Evolutionary conservation across 176 grass and related monocot species (phyloP).

Genomic region (Paspalum vaginatum): DNA sequence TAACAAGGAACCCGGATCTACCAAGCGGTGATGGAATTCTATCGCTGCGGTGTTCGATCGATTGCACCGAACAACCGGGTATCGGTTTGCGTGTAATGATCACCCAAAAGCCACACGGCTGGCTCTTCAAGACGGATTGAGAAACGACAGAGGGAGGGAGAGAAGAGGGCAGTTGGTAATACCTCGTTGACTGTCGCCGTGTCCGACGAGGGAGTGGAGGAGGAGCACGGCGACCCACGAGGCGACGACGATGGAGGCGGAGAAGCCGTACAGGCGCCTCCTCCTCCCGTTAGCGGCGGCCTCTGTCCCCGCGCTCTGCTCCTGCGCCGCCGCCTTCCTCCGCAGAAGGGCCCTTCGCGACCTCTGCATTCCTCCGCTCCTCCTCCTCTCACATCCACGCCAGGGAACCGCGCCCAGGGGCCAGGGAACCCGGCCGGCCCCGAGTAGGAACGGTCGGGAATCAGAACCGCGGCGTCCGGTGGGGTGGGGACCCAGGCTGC

Average conservation of each 20-base stretch:
- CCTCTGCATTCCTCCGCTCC: conserved; percentile 73
- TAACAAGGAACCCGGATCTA: conserved; percentile 43
- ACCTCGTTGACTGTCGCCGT: conserved; percentile 79
- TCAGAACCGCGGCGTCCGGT: conserved; percentile 32
- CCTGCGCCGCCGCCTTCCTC: conserved; percentile 68
- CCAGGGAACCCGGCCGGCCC: neutral
- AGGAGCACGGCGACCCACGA: conserved; percentile 78
- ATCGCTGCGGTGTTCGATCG: neutral
- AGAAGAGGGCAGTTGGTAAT: conserved; percentile 9
- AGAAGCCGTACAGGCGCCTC: conserved; percentile 66
- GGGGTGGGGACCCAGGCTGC: conserved; percentile 9
- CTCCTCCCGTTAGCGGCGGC: conserved; percentile 37
- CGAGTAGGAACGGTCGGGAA: neutral
- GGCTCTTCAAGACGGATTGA: conserved; percentile 1
- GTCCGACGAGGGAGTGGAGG: conserved; percentile 69
- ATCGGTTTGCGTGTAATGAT: conserved; percentile 19
- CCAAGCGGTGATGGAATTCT: neutral
- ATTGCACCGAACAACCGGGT: neutral
- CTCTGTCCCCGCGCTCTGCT: conserved; percentile 38
- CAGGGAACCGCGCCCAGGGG: neutral
- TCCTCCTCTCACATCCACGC: conserved; percentile 42
- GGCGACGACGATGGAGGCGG: conserved; percentile 64
- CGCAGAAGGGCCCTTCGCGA: conserved; percentile 70
- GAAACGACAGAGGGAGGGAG: neutral
- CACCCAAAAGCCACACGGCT: conserved; percentile 17